Evolutionary conservation across 441 rosid species (phyloP).

Genomic region (Gossypium laxum): DNA sequence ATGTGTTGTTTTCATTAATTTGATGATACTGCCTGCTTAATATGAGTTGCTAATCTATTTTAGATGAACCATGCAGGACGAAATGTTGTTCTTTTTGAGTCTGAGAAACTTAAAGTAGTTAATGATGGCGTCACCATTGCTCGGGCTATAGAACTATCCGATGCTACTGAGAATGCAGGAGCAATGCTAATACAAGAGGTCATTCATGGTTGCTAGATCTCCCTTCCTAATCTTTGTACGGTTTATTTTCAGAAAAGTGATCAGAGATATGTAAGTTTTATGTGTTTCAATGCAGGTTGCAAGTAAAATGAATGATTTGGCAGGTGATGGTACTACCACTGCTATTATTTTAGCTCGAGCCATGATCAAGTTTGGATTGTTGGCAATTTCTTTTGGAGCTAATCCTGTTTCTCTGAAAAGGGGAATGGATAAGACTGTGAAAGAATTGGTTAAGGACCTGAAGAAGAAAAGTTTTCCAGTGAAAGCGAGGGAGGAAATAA

Average conservation of each 20-base stretch:
- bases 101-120: slow-evolving; percentile 45
- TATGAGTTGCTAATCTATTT: slow-evolving; percentile 17
- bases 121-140: slow-evolving; percentile 90
- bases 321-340: slow-evolving; percentile 89
- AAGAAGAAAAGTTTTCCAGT: slow-evolving; percentile 49
- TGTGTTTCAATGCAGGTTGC: slow-evolving; percentile 52
- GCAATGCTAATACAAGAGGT: slow-evolving; percentile 81
- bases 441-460: slow-evolving; percentile 52
- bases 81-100: slow-evolving; percentile 60
- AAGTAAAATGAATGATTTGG: slow-evolving; percentile 59
- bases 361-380: slow-evolving; percentile 61
- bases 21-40: slow-evolving; percentile 3
- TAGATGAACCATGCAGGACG: slow-evolving; percentile 46
- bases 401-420: slow-evolving; percentile 64
- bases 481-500: slow-evolving; percentile 49
- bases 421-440: slow-evolving; percentile 67
- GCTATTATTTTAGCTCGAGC: slow-evolving; percentile 78
- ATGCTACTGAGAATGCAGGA: slow-evolving; percentile 70
- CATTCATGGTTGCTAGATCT: slow-evolving; percentile 45
- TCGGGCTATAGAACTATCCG: slow-evolving; percentile 59
- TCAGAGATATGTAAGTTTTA: slow-evolving; percentile 11
- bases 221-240: slow-evolving; percentile 14
- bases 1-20: background rate
- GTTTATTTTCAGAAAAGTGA: background rate
- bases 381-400: slow-evolving; percentile 75